A percentile compares a stretch with the other conserved stretches of the same genome.
Evolutionary conservation across 2,329 filamentous ascomycete genomes (phyloP).

Genomic region (Alternaria sp.): DNA sequence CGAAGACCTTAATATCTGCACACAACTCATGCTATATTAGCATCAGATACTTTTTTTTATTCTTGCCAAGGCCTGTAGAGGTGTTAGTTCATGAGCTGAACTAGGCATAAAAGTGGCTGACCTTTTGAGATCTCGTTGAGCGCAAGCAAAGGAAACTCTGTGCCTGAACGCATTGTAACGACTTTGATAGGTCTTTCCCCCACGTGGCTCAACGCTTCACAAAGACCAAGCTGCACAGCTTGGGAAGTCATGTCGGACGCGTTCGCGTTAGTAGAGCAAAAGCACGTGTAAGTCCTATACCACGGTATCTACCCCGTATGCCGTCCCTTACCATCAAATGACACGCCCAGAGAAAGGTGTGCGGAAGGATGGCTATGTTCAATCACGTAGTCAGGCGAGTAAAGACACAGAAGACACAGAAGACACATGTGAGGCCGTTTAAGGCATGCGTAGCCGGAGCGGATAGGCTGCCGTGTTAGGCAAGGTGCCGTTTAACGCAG

Average conservation of each 20-base stretch:
- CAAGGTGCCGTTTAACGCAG: not conserved
- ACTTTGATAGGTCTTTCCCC: slow-evolving; percentile 59
- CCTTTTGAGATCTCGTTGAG: slow-evolving; percentile 62
- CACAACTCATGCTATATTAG: slow-evolving; percentile 55
- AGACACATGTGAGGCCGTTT: not conserved
- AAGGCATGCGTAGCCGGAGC: not conserved
- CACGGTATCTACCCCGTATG: slow-evolving; percentile 1
- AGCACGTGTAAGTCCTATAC: slow-evolving; percentile 7
- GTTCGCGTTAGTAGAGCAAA: slow-evolving; percentile 9
- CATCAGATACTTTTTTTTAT: slow-evolving; percentile 21
- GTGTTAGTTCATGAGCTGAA: not conserved
- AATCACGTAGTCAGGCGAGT: not conserved
- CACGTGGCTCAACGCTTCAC: slow-evolving; percentile 48
- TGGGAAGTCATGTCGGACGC: slow-evolving; percentile 55
- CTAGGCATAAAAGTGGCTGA: not conserved
- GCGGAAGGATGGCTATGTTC: too few relatives aligned
- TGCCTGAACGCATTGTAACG: slow-evolving; percentile 80
- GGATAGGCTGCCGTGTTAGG: slow-evolving; percentile 15
- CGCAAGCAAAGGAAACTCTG: slow-evolving; percentile 75
- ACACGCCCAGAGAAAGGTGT: not conserved
- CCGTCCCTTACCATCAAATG: not conserved
- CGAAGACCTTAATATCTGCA: slow-evolving; percentile 56
- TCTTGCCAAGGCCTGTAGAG: slow-evolving; percentile 24
- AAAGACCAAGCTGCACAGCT: slow-evolving; percentile 46
- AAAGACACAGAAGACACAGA: not conserved